Base-by-base conservation (phyloP, 1,284 basidiomycete genomes). In the Flammula alnicola region DNA sequence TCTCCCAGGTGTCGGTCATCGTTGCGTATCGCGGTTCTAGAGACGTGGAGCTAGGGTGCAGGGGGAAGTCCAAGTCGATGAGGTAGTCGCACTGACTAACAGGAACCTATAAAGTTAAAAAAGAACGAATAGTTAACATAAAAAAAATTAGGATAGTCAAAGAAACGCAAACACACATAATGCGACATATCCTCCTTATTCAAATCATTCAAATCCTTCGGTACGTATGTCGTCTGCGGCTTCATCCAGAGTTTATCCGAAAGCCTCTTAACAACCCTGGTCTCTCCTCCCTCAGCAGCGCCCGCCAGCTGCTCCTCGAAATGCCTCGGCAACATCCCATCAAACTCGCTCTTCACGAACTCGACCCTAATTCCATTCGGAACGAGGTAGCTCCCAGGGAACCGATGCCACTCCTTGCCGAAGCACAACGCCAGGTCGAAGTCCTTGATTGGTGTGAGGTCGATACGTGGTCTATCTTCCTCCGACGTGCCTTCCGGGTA, bases 401-500 rank as follows among this genome's bases (percentile, higher is more conserved):
- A 99, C 11, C 96, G 81, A 65, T 98, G 79, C 97, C 97, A 99
- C 70, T 99, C 96, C 64, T 95, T 93, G 26, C 88, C 94, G 47
- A 91, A 80, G 71, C 97, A 99, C 1, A 99, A 66, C n/a, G 77
- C 84, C 48, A 96, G 68, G 49, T 84, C 81, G 58, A 95, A 82
- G n/a, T 81, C 73, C 47, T 77, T 75, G 58, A 97, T 74, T 1
- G 83, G 83, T 1, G 83, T 69, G 30, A 91, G 75, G 64, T 95
- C 88, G 55, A 93, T 79, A 50, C 79, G 78, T 16, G 79, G 79
- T 12, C 68, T 67, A 33, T 88, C 80, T 6, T 80, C 77, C 42
- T 81, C 77, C 38, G 64, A 58, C 9, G 63, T 63, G 16, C 66
- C 63, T 12, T 69, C 60, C 1, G 74, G 75, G 25, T 76, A 74